These are phyloP conservation scores for Aureobasidium sp. DNA, from an alignment of 2,329 filamentous ascomycete species.

Conservation along the genomic window DNA sequence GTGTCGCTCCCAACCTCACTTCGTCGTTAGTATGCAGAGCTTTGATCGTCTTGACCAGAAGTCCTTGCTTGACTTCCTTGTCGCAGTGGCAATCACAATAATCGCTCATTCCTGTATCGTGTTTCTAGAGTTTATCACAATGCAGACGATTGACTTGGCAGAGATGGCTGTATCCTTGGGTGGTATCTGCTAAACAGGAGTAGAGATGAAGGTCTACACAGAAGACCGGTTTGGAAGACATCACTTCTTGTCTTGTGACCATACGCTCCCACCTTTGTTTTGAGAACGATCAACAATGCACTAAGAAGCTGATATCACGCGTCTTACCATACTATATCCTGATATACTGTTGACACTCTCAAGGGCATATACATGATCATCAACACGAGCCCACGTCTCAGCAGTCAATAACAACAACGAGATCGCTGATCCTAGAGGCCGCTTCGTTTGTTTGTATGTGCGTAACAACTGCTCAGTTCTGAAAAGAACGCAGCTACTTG, in stretches of 20 bases:
- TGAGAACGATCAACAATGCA: background rate
- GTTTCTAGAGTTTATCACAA: background rate
- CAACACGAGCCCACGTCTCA: background rate
- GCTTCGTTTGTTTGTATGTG: background rate
- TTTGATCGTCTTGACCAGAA: background rate
- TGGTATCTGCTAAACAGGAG: background rate
- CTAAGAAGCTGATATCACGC: background rate
- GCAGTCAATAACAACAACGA: background rate
- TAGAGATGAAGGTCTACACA: background rate
- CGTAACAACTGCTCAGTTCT: background rate
- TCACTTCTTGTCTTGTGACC: background rate
- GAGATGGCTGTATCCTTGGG: too few species aligned
- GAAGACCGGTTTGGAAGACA: background rate
- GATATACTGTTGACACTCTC: background rate
- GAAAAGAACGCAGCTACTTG: background rate
- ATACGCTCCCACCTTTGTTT: background rate
- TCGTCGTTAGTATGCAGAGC: background rate
- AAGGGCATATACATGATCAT: background rate
- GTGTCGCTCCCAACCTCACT: background rate
- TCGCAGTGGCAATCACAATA: background rate
- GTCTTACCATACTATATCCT: background rate
- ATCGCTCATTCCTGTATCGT: background rate
- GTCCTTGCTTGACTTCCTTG: constrained; percentile 4
- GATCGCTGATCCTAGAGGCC: background rate
- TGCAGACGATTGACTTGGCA: background rate